Conservation (phyloP, 768 basidiomycete species). For the Boletus sensibilis region DNA sequence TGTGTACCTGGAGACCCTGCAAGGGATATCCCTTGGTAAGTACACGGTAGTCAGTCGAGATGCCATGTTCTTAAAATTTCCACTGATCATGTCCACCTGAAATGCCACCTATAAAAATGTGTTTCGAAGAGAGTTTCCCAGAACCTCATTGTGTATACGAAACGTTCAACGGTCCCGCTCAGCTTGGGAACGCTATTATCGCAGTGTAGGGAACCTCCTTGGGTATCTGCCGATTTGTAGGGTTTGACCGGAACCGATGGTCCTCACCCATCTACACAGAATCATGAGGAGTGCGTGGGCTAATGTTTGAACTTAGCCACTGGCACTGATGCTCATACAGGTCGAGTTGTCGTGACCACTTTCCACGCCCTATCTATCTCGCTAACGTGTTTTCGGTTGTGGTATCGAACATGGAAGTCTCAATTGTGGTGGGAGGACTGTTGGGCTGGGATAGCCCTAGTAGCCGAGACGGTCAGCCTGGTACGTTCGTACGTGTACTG, state of each 20-base stretch:
- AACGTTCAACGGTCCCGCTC: background rate
- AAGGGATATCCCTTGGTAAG: background rate
- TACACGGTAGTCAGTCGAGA: background rate
- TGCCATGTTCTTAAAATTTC: background rate
- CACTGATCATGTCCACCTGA: background rate
- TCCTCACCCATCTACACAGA: background rate
- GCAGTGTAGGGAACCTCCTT: background rate
- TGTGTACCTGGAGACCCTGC: background rate
- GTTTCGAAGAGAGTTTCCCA: background rate
- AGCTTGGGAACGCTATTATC: background rate
- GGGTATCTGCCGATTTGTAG: background rate
- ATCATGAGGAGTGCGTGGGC: background rate
- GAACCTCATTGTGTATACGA: background rate
- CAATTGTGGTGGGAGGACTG: background rate
- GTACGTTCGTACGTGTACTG: background rate
- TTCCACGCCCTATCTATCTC: background rate
- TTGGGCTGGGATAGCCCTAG: background rate
- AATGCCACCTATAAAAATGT: background rate
- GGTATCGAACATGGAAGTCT: background rate
- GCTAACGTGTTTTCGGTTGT: background rate
- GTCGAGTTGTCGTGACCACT: background rate
- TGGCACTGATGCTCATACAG: background rate
- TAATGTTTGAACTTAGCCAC: background rate
- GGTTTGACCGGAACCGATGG: background rate
- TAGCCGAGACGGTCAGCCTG: background rate